phyloP scores from a whole-genome alignment of 192 early-diverging fungal genomes.

The Backusella liffmaniae region DNA sequence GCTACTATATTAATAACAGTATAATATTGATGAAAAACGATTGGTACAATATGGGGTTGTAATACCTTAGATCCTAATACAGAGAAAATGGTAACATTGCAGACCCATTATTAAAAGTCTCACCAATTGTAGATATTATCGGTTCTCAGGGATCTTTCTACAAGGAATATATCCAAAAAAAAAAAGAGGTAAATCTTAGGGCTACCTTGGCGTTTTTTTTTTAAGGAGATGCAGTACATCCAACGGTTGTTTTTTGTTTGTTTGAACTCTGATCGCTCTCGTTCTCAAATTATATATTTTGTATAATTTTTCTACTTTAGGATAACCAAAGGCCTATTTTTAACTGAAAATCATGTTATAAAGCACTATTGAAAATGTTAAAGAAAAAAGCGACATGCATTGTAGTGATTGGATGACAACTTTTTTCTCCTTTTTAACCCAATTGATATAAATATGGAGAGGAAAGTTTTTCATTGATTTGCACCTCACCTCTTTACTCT shows the following conservation, averaged over 20 bases:
- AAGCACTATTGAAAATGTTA: not conserved
- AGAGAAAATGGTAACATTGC: not conserved
- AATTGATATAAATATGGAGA: not conserved
- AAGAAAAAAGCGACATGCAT: not conserved
- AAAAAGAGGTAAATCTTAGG: not conserved
- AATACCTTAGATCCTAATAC: not conserved
- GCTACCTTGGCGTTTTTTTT: not conserved
- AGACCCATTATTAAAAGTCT: not conserved
- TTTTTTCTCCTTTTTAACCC: not conserved
- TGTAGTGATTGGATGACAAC: not conserved
- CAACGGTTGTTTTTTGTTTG: too few species aligned
- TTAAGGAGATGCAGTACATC: too few species aligned
- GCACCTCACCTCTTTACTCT: too few species aligned
- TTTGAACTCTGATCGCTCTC: not conserved
- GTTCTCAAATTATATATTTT: not conserved
- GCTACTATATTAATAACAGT: too few species aligned
- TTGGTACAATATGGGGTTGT: too few species aligned
- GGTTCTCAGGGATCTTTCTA: not conserved
- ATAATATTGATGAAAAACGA: too few species aligned
- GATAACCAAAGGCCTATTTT: not conserved
- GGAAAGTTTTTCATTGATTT: not conserved
- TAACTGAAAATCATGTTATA: not conserved
- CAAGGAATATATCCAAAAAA: not conserved
- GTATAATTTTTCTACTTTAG: not conserved
- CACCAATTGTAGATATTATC: not conserved